Evolutionary conservation across 2,329 filamentous ascomycete species (phyloP), one percentile per base, ranked within the genome.

Genomic region (Aureobasidium namibiae): DNA sequence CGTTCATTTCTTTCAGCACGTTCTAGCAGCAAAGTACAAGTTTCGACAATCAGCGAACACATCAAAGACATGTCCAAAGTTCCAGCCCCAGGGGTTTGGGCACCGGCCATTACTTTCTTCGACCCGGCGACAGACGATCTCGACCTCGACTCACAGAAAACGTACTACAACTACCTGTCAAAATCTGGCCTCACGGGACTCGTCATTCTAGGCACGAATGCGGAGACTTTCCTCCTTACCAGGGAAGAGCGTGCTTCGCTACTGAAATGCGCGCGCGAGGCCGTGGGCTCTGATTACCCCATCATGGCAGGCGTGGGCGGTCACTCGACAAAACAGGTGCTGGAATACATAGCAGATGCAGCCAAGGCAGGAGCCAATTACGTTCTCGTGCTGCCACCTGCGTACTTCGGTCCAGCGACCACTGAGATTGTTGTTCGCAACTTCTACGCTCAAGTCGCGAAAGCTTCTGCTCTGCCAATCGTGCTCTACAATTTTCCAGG

Each of bases 401-500:
- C 69, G 2, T 78, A 78, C 64, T 78, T 77, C 59, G 75, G 75
- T 39, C 71, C 72, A 46, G 72, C 72, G 9, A 77, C 75, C 6
- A 76, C 73, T 0, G 67, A 70, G 45, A 66, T 68, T 14, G 75
- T 78, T 3, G 68, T 79, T 6, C 67, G 70, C 61, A 67, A 64
- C 7, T 78, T 77, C 62, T 78, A 73, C 64, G 66, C 72, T 56
- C 70, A 75, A 36, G 71, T 87, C 3, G 86, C 86, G 2, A 76
- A 79, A 52, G 78, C 78, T 1, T 83, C 79, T 18, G 78, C 81
- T 0, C 68, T 89, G 1, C 86, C 86, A 0, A 75, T 89, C 24
- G 72, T 89, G 41, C 83, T 90, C 60, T 88, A 88, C 76, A 88
- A 88, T 72, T 88, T 84, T 74, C 85, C 85, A 1, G 82, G 77